Conservation (phyloP, 1,284 basidiomycete species). For the Apiotrichum brassicae region DNA sequence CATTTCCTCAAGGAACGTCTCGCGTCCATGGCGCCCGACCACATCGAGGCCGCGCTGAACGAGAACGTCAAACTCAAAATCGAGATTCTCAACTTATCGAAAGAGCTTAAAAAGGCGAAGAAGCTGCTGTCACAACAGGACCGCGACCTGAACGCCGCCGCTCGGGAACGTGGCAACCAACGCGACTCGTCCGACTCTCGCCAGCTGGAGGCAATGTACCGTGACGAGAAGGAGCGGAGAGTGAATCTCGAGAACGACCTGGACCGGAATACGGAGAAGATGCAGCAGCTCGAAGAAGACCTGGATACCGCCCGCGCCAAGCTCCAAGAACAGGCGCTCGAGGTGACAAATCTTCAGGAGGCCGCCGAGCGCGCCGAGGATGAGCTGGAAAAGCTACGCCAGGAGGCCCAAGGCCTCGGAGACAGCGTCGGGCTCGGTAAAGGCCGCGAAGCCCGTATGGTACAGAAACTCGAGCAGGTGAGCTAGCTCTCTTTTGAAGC, state of each 20-base stretch:
- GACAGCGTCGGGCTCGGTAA: constrained; percentile 40
- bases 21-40: constrained; percentile 73
- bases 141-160: constrained; percentile 67
- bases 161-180: constrained; percentile 47
- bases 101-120: constrained; percentile 87
- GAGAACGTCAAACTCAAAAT: constrained; percentile 92
- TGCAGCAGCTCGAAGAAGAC: constrained; percentile 59
- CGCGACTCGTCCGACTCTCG: constrained; percentile 15
- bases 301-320: constrained; percentile 55
- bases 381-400: constrained; percentile 59
- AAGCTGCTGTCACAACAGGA: constrained; percentile 79
- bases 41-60: constrained; percentile 81
- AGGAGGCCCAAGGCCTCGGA: constrained; percentile 42
- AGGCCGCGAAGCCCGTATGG: constrained; percentile 57
- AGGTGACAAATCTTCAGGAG: constrained; percentile 48
- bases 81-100: constrained; percentile 81
- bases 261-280: constrained; percentile 57
- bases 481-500: constrained; percentile 16
- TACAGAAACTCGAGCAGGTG: constrained; percentile 62
- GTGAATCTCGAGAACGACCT: constrained; percentile 26
- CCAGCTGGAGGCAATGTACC: constrained; percentile 34
- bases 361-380: constrained; percentile 53
- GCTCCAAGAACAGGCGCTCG: constrained; percentile 56
- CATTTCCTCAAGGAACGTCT: constrained; percentile 89
- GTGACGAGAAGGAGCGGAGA: constrained; percentile 38